Conservation (phyloP, 306 rosid genomes). For the Adenanthera pavonina region DNA sequence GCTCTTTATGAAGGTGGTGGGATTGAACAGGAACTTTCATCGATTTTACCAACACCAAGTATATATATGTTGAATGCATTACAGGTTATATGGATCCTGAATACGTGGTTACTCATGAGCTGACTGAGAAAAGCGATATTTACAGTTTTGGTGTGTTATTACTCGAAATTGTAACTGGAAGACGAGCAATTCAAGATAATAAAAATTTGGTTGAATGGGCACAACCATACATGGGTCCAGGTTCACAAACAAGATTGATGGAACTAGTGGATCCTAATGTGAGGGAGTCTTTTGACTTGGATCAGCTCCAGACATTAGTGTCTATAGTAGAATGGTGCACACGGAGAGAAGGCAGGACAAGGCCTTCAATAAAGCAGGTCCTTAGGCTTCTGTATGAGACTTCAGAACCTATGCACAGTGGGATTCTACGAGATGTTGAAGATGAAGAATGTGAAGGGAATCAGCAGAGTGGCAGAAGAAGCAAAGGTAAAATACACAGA, state of each 20-base stretch:
- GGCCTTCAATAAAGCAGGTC: conserved; percentile 93
- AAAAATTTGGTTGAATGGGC: conserved; percentile 94
- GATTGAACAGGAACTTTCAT: background rate
- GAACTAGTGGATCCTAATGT: conserved; percentile 82
- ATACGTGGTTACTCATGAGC: conserved; percentile 90
- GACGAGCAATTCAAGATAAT: conserved; percentile 80
- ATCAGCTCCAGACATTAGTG: conserved; percentile 78
- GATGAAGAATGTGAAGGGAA: conserved; percentile 65
- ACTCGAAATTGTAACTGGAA: conserved; percentile 82
- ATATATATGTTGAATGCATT: conserved; percentile 40
- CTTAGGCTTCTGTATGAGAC: conserved; percentile 92
- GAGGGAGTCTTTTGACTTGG: conserved; percentile 72
- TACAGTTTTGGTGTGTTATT: conserved; percentile 92
- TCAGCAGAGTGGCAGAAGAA: conserved; percentile 69
- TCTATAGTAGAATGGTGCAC: conserved; percentile 92
- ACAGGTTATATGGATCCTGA: conserved; percentile 99
- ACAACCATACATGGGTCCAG: conserved; percentile 57
- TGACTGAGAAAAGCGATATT: conserved; percentile 91
- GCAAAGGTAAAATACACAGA: conserved; percentile 69
- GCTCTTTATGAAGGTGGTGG: background rate
- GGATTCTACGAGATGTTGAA: conserved; percentile 62
- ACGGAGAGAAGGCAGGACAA: conserved; percentile 78
- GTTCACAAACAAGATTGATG: conserved; percentile 58
- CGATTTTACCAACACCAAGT: conserved; percentile 16
- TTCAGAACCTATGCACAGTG: conserved; percentile 85